Percentiles rank a stretch among this genome's conserved stretches.
These are phyloP conservation scores for Globisporangium canariense DNA, from an alignment of 352 stramenopile species.

Conservation along the genomic window DNA sequence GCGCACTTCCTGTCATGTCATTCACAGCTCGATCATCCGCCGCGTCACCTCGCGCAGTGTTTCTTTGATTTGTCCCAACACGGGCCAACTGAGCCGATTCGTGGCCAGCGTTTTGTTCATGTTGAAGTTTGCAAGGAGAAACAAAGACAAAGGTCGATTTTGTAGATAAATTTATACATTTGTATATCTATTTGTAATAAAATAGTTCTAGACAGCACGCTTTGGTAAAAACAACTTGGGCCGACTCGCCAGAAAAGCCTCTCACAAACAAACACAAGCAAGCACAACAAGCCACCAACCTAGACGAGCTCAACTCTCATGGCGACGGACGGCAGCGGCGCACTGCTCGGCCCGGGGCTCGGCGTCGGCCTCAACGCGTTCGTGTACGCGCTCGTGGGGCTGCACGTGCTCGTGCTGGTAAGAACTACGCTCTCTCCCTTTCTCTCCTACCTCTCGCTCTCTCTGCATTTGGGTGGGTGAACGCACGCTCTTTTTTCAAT, in stretches of 20 bases:
- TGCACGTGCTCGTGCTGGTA: constrained; percentile 76
- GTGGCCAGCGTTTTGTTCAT: no score
- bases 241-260: background rate
- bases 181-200: background rate
- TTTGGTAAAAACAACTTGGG: background rate
- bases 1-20: no score
- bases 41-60: no score
- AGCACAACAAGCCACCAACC: background rate
- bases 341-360: constrained; percentile 36
- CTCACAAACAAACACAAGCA: background rate
- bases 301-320: background rate
- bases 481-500: background rate
- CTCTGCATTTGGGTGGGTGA: constrained; percentile 17
- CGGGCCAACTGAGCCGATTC: no score
- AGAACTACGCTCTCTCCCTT: constrained; percentile 18
- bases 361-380: constrained; percentile 66
- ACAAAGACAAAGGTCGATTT: no score
- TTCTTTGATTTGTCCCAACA: no score
- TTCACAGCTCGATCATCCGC: no score
- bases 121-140: no score
- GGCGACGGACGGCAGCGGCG: constrained; percentile 5
- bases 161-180: no score
- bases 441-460: constrained; percentile 16
- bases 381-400: constrained; percentile 55
- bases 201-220: background rate